Percentiles rank a stretch among this genome's conserved stretches.
phyloP scores from a whole-genome alignment of 1,284 basidiomycete species.

The Cutaneotrichosporon cutaneum region DNA sequence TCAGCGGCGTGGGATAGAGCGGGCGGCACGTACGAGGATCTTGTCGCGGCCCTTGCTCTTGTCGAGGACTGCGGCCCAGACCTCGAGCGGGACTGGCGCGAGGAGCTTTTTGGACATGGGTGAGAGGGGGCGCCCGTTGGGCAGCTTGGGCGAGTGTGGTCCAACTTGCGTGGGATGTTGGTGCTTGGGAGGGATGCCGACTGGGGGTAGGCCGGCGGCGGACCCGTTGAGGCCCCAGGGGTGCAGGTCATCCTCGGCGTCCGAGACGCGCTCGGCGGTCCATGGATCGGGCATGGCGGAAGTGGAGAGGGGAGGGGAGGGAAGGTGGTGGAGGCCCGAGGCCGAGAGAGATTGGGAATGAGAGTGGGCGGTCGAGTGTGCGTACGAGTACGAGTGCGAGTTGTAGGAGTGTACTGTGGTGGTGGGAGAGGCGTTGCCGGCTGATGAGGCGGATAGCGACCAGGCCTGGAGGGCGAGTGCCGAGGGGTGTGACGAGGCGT shows the following conservation, averaged over 20 bases:
- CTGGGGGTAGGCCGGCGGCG: background rate
- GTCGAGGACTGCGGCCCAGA: constrained; percentile 44
- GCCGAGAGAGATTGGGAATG: constrained; percentile 9
- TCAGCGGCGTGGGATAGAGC: background rate
- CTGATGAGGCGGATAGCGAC: background rate
- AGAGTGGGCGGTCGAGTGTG: constrained; percentile 10
- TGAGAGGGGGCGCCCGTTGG: constrained; percentile 7
- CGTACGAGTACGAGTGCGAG: background rate
- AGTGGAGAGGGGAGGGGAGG: constrained; percentile 25
- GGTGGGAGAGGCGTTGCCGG: background rate
- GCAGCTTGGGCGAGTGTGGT: constrained; percentile 3
- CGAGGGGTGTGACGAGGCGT: constrained; percentile 1
- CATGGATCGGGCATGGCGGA: constrained; percentile 24
- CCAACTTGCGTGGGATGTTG: background rate
- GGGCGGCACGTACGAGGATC: constrained; percentile 38
- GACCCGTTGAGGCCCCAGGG: background rate
- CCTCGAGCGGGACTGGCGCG: constrained; percentile 29
- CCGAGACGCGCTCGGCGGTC: constrained; percentile 17
- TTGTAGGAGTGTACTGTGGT: constrained; percentile 8
- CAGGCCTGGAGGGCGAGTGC: constrained; percentile 7
- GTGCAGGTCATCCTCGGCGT: constrained; percentile 14
- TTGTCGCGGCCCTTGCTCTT: constrained; percentile 48
- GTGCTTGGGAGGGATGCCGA: background rate
- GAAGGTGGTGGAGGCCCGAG: constrained; percentile 17
- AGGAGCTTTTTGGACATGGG: constrained; percentile 10